Base-by-base conservation (phyloP, 164 flowering plant species). In the Nelumbo lutea region DNA sequence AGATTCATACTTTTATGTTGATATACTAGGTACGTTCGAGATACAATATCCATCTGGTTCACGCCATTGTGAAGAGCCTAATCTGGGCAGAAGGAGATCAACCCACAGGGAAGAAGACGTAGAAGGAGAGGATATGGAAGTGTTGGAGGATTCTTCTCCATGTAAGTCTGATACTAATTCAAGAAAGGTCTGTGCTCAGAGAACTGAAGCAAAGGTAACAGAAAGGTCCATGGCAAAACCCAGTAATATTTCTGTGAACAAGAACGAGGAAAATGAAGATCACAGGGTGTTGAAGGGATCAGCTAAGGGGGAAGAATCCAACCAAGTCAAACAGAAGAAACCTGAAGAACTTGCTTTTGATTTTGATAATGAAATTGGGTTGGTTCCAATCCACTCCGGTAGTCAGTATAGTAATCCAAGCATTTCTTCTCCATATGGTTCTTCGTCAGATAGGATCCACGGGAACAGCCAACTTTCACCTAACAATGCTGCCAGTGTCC, bases 1-100 rank as follows among this genome's bases (percentile, higher is more conserved):
- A 11, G 9, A 58, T 42, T 67, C 70, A 57, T 52, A 15, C 9
- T 67, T 67, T 53, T 10, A 67, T 67, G 70, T 57, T 67, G 9
- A 27, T 67, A 67, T 67, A 57, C 58, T 43, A 43, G 70, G 58
- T 67, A 15, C 44, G 47, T 44, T 5, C 15, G 70, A 67, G 55
- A 59, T 67, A 44, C 53, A 59, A 11, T 53, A 53, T 53, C 57
- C 57, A 1, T 53, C n/a, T 53, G 58, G 11, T 9, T 15, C 9
- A 27, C 38, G 0, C 42, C 39, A 46, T 42, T n/a, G 13, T 11
- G 64, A 68, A 68, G 64, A 60, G 15, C n/a, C 53, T 43, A 68
- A 41, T 27, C 9, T 38, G 0, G 52, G 40, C 0, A 27, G n/a
- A 1, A 52, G 53, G 11, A 48, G 39, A 1, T 61, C 13, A 42